A percentile compares a stretch with the other conserved stretches of the same genome.
Conservation (phyloP, 257 asterid species). For the Mitragyna speciosa region DNA sequence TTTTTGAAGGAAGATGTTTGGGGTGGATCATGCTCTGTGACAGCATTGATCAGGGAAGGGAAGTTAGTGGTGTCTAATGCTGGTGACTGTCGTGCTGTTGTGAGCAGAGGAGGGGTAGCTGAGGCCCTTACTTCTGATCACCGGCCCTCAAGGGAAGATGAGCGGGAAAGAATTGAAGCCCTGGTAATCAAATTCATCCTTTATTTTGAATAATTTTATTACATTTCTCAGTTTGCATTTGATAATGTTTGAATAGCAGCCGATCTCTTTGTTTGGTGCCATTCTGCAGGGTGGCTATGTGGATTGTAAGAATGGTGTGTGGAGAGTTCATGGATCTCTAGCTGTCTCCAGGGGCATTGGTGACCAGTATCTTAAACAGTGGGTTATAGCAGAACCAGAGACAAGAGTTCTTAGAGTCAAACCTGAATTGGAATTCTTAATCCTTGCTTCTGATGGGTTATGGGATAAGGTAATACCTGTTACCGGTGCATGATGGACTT, state of each 20-base stretch:
- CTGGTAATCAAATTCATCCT: conserved; percentile 46
- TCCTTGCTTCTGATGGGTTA: conserved; percentile 91
- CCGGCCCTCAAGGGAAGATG: conserved; percentile 70
- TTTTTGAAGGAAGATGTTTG: conserved; percentile 55
- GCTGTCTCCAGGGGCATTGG: conserved; percentile 89
- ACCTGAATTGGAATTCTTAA: conserved; percentile 67
- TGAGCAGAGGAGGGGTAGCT: conserved; percentile 63
- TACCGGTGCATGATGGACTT: not conserved
- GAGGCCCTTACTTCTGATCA: conserved; percentile 84
- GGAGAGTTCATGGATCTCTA: conserved; percentile 81
- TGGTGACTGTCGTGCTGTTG: conserved; percentile 86
- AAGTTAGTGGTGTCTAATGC: conserved; percentile 70
- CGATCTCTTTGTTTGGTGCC: conserved; percentile 21
- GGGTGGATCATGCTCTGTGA: conserved; percentile 82
- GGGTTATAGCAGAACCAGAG: conserved; percentile 85
- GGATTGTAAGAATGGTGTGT: conserved; percentile 59
- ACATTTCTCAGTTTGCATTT: no score
- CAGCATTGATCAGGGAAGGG: conserved; percentile 63
- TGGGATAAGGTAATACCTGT: conserved; percentile 74
- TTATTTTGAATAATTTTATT: not conserved
- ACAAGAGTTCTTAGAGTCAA: conserved; percentile 46
- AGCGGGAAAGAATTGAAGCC: conserved; percentile 59
- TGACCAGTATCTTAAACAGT: conserved; percentile 75
- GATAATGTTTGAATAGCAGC: not conserved
- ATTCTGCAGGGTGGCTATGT: conserved; percentile 74